Evolutionary conservation across 1,284 basidiomycete genomes (phyloP), one percentile per base, ranked within the genome.

Genomic region (Erythrobasidium hasegawianum): DNA sequence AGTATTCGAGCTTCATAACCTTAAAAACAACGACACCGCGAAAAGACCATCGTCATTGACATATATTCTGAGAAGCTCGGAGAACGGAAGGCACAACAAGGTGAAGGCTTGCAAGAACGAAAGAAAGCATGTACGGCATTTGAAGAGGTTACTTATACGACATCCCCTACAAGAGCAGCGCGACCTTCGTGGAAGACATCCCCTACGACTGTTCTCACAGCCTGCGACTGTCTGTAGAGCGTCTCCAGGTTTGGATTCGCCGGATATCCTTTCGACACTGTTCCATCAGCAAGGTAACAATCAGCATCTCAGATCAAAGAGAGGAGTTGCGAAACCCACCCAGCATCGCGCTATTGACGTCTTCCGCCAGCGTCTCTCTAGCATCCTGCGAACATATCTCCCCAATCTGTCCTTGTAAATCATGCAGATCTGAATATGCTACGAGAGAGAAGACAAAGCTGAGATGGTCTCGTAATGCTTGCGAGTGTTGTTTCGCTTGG

Each of bases 131-230:
- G n/a, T n/a, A n/a, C n/a, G n/a, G n/a, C n/a, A n/a, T n/a, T 47
- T n/a, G n/a, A n/a, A n/a, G n/a, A 14, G 16, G 22, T 7, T 5
- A 14, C 5, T 24, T n/a, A 47, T 1, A 81, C 83, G 27, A 82
- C 79, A 78, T 89, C 83, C 71, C 91, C 88, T 18, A 87, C 86
- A 76, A 88, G 89, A 22, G 87, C 88, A 39, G 89, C 89, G 33
- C 83, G 78, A 7, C 89, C 89, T 10, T 83, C 82, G 9, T 87
- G 87, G 50, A 65, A 65, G 64, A 83, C 75, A 52, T 87, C 74
- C 1, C 86, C 88, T 11, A 90, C 82, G 70, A 89, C 83, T 22
- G 81, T 79, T 14, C 90, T 78, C 69, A 83, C 84, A 13, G 84
- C 84, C 38, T 81, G 79, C 0, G 86, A 83, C 71, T 89, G 88